A percentile compares a stretch with the other conserved stretches of the same genome.
phyloP scores from a whole-genome alignment of 306 rosid species.

The Dalbergia cultrata region DNA sequence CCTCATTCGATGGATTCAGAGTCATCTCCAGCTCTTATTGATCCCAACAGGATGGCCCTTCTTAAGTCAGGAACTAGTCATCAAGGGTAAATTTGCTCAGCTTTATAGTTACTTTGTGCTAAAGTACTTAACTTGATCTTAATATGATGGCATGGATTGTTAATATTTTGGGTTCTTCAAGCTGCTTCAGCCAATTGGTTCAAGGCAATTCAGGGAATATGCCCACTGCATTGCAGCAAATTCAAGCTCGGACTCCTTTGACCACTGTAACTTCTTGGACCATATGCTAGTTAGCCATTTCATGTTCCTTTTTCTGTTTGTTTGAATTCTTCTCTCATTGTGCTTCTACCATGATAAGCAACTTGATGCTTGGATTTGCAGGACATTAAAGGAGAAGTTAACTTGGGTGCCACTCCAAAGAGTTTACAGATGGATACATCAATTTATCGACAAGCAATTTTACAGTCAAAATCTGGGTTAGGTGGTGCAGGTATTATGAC shows the following conservation, averaged over 20 bases:
- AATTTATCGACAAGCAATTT: conserved; percentile 75
- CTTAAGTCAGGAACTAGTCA: conserved; percentile 77
- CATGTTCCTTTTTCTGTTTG: conserved; percentile 12
- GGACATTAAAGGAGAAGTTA: conserved; percentile 80
- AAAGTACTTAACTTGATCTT: conserved; percentile 32
- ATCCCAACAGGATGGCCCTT: conserved; percentile 79
- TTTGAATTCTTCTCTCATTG: conserved; percentile 23
- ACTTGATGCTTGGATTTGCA: conserved; percentile 54
- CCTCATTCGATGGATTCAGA: conserved; percentile 82
- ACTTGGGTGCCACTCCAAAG: conserved; percentile 66
- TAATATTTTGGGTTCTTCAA: conserved; percentile 46
- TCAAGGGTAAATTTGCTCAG: conserved; percentile 68
- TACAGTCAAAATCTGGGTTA: conserved; percentile 81
- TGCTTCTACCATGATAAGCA: conserved; percentile 44
- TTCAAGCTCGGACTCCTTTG: conserved; percentile 72
- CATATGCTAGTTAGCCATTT: conserved; percentile 34
- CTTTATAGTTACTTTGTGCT: conserved; percentile 25
- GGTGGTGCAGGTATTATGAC: conserved; percentile 68
- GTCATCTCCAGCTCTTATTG: conserved; percentile 72
- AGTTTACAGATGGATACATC: conserved; percentile 83
- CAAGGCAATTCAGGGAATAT: conserved; percentile 80
- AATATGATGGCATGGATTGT: neutral
- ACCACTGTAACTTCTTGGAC: conserved; percentile 64
- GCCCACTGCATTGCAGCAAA: conserved; percentile 78
- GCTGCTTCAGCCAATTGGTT: conserved; percentile 72